A percentile compares a stretch with the other conserved stretches of the same genome.
phyloP scores from a whole-genome alignment of 73 alveolate species.

The Tetrahymena thermophila region DNA sequence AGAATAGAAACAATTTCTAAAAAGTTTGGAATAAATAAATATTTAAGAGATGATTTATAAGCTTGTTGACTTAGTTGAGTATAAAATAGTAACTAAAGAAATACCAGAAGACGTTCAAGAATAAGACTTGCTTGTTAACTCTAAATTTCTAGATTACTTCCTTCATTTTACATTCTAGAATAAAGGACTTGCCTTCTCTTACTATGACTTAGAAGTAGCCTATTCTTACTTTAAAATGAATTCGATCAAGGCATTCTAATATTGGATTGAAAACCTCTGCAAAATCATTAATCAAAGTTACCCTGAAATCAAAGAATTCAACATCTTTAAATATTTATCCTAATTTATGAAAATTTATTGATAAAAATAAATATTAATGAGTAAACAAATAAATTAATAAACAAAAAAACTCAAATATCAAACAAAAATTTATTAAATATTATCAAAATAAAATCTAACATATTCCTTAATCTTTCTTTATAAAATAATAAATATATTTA shows the following conservation, averaged over 20 bases:
- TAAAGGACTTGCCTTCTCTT: not conserved
- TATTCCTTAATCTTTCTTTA: no score
- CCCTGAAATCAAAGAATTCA: not conserved
- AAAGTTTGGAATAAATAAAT: not conserved
- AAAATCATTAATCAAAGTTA: not conserved
- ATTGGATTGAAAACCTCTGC: not conserved
- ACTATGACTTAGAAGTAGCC: not conserved
- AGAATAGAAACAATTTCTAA: not conserved
- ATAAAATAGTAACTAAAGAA: not conserved
- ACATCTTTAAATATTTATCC: not conserved
- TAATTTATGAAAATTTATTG: not conserved
- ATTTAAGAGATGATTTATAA: not conserved
- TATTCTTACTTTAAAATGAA: not conserved
- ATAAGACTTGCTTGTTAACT: not conserved
- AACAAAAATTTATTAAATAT: not conserved
- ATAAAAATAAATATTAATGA: not conserved
- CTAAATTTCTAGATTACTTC: not conserved
- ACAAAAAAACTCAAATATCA: not conserved
- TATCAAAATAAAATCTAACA: no score
- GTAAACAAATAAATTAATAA: not conserved
- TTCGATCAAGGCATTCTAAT: not conserved
- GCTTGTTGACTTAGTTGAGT: not conserved
- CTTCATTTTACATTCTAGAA: not conserved
- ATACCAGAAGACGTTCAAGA: not conserved
- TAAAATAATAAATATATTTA: no score